Base-by-base conservation (phyloP, 371 early-diverging fungal genomes). In the Mucor piriformis region DNA sequence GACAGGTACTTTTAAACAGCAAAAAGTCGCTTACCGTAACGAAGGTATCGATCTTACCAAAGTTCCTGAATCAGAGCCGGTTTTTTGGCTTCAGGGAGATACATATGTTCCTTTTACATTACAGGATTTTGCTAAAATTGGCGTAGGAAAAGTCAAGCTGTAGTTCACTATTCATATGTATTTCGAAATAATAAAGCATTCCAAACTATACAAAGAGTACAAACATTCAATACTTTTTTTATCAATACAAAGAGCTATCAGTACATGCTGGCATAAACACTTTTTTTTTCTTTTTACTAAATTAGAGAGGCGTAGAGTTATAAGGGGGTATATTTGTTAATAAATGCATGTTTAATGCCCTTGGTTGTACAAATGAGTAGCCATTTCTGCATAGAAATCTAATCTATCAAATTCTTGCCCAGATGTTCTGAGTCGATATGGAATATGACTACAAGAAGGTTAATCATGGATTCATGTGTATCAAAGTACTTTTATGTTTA, bases 311-410 rank as follows among this genome's bases (percentile, higher is more conserved):
- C n/a, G n/a, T n/a, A n/a, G 29, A 29, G 4, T 29, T 29, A 29
- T 29, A 29, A 29, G 29, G 29, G 29, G 29, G 29, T 29, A 29
- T 29, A 29, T 29, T 29, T 29, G 29, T 29, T 4, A 29, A 29
- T 29, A 8, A 29, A 8, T 29, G 29, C 4, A 1, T 29, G 13
- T 42, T 63, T 59, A 78, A 50, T 78, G 79, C 3, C 79, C 79
- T 67, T 75, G 70, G 25, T 71, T 38, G 54, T 78, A 87, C 23
- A 95, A 71, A 54, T 83, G 80, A 5, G 89, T 91, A 16, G 87
- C 89, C 24, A 92, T 60, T 33, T 79, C 76, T 68, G 91, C 72
- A 66, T 93, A 95, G 63, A 95, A 89, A 13, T 90, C 90, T 13
- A 88, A 71, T 2, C 88, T 77, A 59, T 92, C 88, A 75, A 93